Base-by-base conservation (phyloP, 192 early-diverging fungal genomes). In the Linnemannia schmuckeri region DNA sequence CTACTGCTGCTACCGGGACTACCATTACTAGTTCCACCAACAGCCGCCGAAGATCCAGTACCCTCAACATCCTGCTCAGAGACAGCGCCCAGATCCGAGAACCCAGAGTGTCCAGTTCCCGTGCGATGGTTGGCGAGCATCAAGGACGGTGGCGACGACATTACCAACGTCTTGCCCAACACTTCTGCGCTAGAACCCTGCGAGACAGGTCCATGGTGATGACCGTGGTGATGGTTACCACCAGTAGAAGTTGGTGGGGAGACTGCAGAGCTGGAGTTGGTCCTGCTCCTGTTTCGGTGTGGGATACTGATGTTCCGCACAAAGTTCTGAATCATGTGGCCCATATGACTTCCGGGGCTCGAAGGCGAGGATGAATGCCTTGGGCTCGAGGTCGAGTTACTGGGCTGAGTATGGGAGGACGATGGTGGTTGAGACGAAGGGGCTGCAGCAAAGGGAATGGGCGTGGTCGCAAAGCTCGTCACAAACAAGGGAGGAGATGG, bases 291-390 rank as follows among this genome's bases (percentile, higher is more conserved):
- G 76, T 81, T 87, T 12, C 83, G 78, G 49, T 77, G 79, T 8
- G 85, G 80, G 69, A 85, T 85, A 0, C 79, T 75, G 46, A 87
- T 87, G 54, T 81, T 87, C 1, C 85, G 57, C 7, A 87, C 85
- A 81, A 87, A 78, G 61, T 78, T 87, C 61, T 87, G 85, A 41
- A 87, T 47, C 85, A 87, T 87, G 35, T 87, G 79, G 54, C 85
- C 44, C 71, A 87, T 57, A 70, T 81, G 79, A 24, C 75, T 86
- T 6, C 78, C 74, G 0, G 83, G 83, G n/a, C 79, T 86, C 42
- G 78, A 75, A 0, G 83, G 69, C 41, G 44, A 66, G 30, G 61
- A 66, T 6, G 35, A 42, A 7, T 72, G 70, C 38, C 41, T 30
- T 41, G 35, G 70, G 70, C 40, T 71, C 24, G 54, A 55, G 15